Evolutionary conservation across 306 rosid genomes (phyloP).

Genomic region (Cucurbita ficifolia): DNA sequence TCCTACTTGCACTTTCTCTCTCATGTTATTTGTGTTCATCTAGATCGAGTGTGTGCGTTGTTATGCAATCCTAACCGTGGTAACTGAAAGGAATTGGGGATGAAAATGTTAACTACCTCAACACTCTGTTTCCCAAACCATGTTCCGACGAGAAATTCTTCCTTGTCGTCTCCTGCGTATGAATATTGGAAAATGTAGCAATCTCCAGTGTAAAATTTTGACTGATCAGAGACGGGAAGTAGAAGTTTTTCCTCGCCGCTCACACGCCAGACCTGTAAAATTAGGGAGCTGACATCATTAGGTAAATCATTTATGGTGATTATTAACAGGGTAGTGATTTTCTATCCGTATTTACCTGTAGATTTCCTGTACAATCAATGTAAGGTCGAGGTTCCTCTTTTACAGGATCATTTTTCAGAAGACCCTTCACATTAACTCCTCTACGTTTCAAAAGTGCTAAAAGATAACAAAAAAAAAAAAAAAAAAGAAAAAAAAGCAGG

Average conservation of each 20-base stretch:
- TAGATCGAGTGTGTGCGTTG: no score
- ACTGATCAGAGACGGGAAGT: constrained; percentile 65
- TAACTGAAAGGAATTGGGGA: neutral
- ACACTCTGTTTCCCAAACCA: constrained; percentile 81
- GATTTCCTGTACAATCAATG: constrained; percentile 90
- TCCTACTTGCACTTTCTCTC: no score
- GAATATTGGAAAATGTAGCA: constrained; percentile 84
- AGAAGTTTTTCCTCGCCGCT: constrained; percentile 63
- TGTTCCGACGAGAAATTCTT: constrained; percentile 70
- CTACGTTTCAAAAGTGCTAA: constrained; percentile 90
- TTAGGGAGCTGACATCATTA: constrained; percentile 17
- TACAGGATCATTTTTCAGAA: constrained; percentile 63
- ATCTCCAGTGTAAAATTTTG: constrained; percentile 81
- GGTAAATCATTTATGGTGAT: neutral
- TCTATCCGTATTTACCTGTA: constrained; percentile 40
- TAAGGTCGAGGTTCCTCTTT: constrained; percentile 78
- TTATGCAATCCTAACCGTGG: neutral
- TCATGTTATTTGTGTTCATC: no score
- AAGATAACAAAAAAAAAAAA: constrained; percentile 6
- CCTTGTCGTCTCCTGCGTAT: constrained; percentile 88
- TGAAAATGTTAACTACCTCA: constrained; percentile 46
- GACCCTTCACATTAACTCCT: constrained; percentile 94
- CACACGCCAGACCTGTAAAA: constrained; percentile 81
- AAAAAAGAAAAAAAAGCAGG: neutral
- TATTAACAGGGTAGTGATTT: neutral